Percentiles rank a stretch among this genome's conserved stretches.
phyloP scores from a whole-genome alignment of 2,329 filamentous ascomycete species.

The Metarhizium sp. region DNA sequence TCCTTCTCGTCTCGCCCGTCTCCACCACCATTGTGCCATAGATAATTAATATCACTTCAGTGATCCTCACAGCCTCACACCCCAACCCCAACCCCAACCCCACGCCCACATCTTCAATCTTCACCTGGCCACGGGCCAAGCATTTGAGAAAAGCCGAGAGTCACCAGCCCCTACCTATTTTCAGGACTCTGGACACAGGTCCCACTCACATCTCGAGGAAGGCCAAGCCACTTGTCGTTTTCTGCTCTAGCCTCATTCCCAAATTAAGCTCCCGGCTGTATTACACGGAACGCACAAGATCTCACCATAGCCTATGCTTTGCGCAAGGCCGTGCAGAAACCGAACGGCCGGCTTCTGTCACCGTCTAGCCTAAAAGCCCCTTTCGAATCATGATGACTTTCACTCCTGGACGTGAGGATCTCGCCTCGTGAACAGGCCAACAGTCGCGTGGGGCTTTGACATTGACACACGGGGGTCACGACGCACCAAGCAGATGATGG shows the following conservation, averaged over 20 bases:
- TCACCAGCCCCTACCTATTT: background rate
- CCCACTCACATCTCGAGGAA: background rate
- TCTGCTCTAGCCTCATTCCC: too few species aligned
- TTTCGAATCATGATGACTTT: background rate
- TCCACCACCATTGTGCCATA: too few species aligned
- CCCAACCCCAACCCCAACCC: background rate
- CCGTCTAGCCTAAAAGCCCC: background rate
- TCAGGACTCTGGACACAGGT: background rate
- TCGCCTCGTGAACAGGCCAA: background rate
- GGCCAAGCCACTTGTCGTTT: background rate
- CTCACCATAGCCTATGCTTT: background rate
- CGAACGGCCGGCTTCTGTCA: constrained; percentile 1
- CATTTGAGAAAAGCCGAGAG: background rate
- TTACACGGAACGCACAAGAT: background rate
- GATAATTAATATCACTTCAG: background rate
- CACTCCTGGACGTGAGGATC: background rate
- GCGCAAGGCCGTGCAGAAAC: background rate
- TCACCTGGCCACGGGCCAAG: background rate
- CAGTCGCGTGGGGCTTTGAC: background rate
- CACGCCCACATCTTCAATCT: background rate
- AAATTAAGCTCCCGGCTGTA: too few species aligned
- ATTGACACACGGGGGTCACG: background rate
- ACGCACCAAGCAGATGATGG: background rate
- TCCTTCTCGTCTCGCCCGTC: background rate
- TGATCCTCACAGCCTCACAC: background rate